Conservation (phyloP, 306 rosid genomes). For the Arachis stenosperma region DNA sequence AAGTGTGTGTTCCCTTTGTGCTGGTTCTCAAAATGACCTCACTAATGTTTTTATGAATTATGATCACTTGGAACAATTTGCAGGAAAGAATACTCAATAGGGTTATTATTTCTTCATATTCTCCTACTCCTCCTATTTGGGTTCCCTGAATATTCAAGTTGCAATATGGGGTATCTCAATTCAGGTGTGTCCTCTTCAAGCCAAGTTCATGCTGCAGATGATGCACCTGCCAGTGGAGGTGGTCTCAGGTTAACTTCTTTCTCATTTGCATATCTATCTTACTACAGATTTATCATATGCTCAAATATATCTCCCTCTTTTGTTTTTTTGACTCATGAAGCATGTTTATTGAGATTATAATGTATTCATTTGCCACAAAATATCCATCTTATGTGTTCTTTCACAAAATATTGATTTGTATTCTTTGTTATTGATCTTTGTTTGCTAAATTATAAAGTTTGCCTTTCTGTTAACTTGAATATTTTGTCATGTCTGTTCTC, state of each 20-base stretch:
- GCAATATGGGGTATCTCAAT: conserved; percentile 85
- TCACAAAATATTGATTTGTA: neutral
- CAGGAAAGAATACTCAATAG: conserved; percentile 38
- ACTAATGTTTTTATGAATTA: conserved; percentile 21
- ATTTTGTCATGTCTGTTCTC: neutral
- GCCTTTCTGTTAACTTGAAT: conserved; percentile 9
- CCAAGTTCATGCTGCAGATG: conserved; percentile 70
- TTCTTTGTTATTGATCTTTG: neutral
- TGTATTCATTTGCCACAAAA: neutral
- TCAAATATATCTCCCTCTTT: neutral
- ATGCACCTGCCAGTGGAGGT: conserved; percentile 83
- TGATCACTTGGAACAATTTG: conserved; percentile 42
- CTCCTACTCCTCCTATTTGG: conserved; percentile 42
- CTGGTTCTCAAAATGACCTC: conserved; percentile 38
- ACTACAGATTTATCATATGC: neutral
- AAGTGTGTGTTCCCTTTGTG: conserved; percentile 3
- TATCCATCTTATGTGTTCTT: neutral
- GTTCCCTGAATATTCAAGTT: conserved; percentile 39
- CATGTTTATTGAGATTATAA: neutral
- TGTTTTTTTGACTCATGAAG: neutral
- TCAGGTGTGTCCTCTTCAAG: conserved; percentile 70
- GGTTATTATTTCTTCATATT: conserved; percentile 42
- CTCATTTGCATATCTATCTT: conserved; percentile 1
- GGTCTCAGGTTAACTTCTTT: conserved; percentile 70
- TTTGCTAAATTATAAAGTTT: neutral